Percentiles rank a stretch among this genome's conserved stretches.
Evolutionary conservation across 2,329 filamentous ascomycete species (phyloP).

Genomic region (Didymella sp.): DNA sequence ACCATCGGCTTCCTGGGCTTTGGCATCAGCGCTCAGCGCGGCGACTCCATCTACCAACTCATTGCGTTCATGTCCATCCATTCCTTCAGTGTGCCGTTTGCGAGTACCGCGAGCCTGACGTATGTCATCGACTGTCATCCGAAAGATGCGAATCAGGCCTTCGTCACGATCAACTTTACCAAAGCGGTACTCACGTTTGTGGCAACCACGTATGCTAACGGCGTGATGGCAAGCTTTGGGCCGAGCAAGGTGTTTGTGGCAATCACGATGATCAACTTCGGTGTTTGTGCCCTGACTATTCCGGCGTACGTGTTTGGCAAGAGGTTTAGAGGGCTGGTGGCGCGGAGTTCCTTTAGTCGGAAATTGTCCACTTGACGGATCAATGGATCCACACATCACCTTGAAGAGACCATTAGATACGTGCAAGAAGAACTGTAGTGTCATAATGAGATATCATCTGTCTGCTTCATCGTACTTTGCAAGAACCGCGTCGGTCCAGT

Average conservation of each 20-base stretch:
- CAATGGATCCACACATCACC: too few species aligned
- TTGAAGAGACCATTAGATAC: not conserved
- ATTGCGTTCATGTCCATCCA: constrained; percentile 50
- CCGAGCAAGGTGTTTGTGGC: constrained; percentile 71
- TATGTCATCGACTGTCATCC: constrained; percentile 54
- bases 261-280: constrained; percentile 76
- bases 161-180: constrained; percentile 53
- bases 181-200: constrained; percentile 56
- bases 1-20: constrained; percentile 54
- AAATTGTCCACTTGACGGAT: constrained; percentile 26
- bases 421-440: not conserved
- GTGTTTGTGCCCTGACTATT: constrained; percentile 74
- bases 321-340: constrained; percentile 41
- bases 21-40: constrained; percentile 45
- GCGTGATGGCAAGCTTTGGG: constrained; percentile 65
- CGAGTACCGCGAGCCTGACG: constrained; percentile 48
- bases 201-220: constrained; percentile 83
- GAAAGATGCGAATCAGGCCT: constrained; percentile 51
- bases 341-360: constrained; percentile 30
- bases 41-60: constrained; percentile 36
- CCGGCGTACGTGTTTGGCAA: constrained; percentile 63
- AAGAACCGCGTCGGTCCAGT: constrained; percentile 32
- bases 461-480: not conserved
- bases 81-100: constrained; percentile 49
- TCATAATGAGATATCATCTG: not conserved